These are phyloP conservation scores for Adansonia gregorii DNA, from an alignment of 441 rosid species.

Conservation along the genomic window DNA sequence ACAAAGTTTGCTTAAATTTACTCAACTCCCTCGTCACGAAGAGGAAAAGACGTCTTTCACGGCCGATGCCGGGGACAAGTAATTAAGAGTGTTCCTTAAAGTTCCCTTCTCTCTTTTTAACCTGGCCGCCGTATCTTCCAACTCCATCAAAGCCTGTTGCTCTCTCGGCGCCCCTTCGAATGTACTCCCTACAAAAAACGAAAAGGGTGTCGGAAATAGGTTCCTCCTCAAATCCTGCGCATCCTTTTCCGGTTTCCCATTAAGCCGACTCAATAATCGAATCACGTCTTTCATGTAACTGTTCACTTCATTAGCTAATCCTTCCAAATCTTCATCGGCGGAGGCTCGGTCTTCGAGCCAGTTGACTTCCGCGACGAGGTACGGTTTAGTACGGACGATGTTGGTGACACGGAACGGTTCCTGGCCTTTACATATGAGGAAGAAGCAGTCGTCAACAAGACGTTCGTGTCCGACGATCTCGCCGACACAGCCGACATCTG, in stretches of 20 bases:
- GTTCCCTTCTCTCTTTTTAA: conserved; percentile 91
- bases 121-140: conserved; percentile 88
- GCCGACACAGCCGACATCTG: conserved; percentile 88
- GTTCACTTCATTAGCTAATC: conserved; percentile 72
- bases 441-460: conserved; percentile 87
- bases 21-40: conserved; percentile 33
- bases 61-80: conserved; percentile 86
- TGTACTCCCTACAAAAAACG: conserved; percentile 91
- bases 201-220: conserved; percentile 88
- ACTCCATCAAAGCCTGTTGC: conserved; percentile 89
- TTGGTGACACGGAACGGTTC: conserved; percentile 78
- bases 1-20: background rate
- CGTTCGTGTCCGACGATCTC: conserved; percentile 89
- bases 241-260: conserved; percentile 82
- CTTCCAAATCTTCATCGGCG: conserved; percentile 71
- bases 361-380: conserved; percentile 76
- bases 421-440: conserved; percentile 89
- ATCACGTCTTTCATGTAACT: conserved; percentile 92
- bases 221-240: conserved; percentile 75
- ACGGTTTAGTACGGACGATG: conserved; percentile 79
- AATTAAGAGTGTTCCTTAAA: conserved; percentile 86
- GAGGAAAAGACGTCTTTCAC: conserved; percentile 94
- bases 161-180: conserved; percentile 92
- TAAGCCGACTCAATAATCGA: conserved; percentile 73
- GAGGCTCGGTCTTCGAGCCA: conserved; percentile 97